A percentile compares a stretch with the other conserved stretches of the same genome.
phyloP scores from a whole-genome alignment of 148 eudicot genomes.

The Spergularia bocconei region DNA sequence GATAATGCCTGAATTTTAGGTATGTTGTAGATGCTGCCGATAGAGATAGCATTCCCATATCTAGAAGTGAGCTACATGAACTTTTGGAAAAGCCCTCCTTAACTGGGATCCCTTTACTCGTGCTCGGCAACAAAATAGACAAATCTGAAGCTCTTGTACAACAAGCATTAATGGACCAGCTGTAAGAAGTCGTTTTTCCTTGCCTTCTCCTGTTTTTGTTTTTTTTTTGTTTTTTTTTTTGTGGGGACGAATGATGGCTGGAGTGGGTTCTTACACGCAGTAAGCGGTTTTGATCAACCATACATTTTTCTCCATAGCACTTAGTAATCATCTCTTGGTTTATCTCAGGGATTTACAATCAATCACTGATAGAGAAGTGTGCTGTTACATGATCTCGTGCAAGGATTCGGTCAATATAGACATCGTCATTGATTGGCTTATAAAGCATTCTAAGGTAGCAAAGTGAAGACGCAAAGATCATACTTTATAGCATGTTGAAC shows the following conservation, averaged over 20 bases:
- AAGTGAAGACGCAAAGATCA: slow-evolving; percentile 29
- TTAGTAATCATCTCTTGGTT: not conserved
- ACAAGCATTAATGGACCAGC: slow-evolving; percentile 74
- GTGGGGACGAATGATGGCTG: no score
- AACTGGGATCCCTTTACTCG: slow-evolving; percentile 71
- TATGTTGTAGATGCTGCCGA: slow-evolving; percentile 97
- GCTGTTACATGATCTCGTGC: slow-evolving; percentile 93
- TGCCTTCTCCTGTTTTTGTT: not conserved
- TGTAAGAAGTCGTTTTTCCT: slow-evolving; percentile 44
- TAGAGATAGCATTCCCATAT: slow-evolving; percentile 72
- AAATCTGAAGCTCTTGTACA: slow-evolving; percentile 82
- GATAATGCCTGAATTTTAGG: slow-evolving; percentile 35
- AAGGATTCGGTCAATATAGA: slow-evolving; percentile 66
- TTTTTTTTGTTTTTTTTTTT: no score
- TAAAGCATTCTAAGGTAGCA: slow-evolving; percentile 66
- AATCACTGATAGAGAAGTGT: slow-evolving; percentile 63
- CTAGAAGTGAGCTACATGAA: slow-evolving; percentile 72
- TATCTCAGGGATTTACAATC: slow-evolving; percentile 49
- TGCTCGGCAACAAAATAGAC: slow-evolving; percentile 87
- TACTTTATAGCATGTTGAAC: not conserved
- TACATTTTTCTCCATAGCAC: not conserved
- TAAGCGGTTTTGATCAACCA: not conserved
- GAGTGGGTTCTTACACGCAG: not conserved
- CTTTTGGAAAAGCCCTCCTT: slow-evolving; percentile 71
- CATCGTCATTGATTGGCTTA: slow-evolving; percentile 74